Evolutionary conservation across 116 monocot species (phyloP).

Genomic region (Trichopus zeylanicus): DNA sequence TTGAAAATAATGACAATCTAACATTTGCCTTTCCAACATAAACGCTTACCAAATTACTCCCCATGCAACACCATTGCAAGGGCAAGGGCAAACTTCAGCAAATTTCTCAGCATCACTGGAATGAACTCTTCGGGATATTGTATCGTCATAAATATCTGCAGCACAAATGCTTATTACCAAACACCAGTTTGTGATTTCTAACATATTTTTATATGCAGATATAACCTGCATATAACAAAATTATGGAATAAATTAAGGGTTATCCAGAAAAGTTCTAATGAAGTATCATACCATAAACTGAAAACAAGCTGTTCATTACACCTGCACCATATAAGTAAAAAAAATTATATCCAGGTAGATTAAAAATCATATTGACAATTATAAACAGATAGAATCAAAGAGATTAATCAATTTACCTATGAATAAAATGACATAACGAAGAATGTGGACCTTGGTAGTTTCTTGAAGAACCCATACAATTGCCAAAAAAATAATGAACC

Average conservation of each 20-base stretch:
- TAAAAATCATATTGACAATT: neutral
- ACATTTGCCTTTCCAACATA: neutral
- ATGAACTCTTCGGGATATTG: slow-evolving; percentile 89
- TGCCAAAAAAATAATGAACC: slow-evolving; percentile 72
- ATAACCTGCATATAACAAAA: neutral
- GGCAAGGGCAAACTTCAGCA: slow-evolving; percentile 87
- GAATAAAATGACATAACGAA: slow-evolving; percentile 81
- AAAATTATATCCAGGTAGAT: neutral
- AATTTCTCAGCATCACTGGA: slow-evolving; percentile 99
- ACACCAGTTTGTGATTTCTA: neutral
- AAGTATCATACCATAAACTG: slow-evolving; percentile 75
- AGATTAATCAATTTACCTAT: slow-evolving; percentile 41
- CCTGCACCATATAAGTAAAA: slow-evolving; percentile 33
- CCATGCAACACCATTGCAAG: slow-evolving; percentile 88
- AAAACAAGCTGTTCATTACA: slow-evolving; percentile 99
- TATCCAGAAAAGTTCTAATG: too few relatives aligned
- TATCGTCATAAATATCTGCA: slow-evolving; percentile 96
- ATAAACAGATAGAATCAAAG: neutral
- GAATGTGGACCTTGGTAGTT: slow-evolving; percentile 49
- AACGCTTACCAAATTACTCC: slow-evolving; percentile 79
- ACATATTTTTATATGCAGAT: neutral
- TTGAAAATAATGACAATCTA: neutral
- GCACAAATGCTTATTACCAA: slow-evolving; percentile 14
- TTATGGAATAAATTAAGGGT: neutral
- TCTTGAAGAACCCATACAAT: slow-evolving; percentile 86